Conservation (phyloP, 768 basidiomycete species). For the Sarcodon sp. region DNA sequence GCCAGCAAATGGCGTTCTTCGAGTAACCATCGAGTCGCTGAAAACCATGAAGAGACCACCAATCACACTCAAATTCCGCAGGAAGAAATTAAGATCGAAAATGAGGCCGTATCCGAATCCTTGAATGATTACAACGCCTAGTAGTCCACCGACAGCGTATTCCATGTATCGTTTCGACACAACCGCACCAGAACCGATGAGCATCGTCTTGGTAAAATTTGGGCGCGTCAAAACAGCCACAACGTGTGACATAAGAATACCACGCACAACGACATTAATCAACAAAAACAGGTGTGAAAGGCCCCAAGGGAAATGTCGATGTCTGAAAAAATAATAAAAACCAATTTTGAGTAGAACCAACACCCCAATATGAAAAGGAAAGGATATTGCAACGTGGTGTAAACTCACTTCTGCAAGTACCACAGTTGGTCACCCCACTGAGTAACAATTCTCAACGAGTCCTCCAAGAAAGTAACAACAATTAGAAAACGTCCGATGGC, state of each 20-base stretch:
- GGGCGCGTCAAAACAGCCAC: conserved; percentile 1
- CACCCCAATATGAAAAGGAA: conserved; percentile 5
- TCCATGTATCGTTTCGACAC: conserved; percentile 83
- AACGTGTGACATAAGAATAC: not conserved
- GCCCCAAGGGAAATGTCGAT: conserved; percentile 93
- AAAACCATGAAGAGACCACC: conserved; percentile 99
- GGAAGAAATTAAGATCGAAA: conserved; percentile 99
- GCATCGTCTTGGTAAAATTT: conserved; percentile 57
- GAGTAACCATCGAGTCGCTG: conserved; percentile 84
- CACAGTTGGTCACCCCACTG: conserved; percentile 98
- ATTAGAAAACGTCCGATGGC: conserved; percentile 93
- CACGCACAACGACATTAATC: not conserved
- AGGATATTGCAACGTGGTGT: conserved; percentile 1
- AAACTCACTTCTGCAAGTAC: conserved; percentile 87
- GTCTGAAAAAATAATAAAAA: conserved; percentile 34
- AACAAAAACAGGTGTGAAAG: conserved; percentile 76
- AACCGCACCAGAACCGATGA: conserved; percentile 70
- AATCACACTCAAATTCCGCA: conserved; percentile 94
- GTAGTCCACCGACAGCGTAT: conserved; percentile 80
- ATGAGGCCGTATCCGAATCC: conserved; percentile 98
- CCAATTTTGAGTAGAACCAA: not conserved
- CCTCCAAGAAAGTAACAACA: conserved; percentile 97
- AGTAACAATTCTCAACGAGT: conserved; percentile 83
- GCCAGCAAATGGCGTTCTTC: conserved; percentile 84
- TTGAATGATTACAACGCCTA: conserved; percentile 86